These are phyloP conservation scores for Phtheirospermum japonicum DNA, from an alignment of 257 asterid species.

Conservation along the genomic window DNA sequence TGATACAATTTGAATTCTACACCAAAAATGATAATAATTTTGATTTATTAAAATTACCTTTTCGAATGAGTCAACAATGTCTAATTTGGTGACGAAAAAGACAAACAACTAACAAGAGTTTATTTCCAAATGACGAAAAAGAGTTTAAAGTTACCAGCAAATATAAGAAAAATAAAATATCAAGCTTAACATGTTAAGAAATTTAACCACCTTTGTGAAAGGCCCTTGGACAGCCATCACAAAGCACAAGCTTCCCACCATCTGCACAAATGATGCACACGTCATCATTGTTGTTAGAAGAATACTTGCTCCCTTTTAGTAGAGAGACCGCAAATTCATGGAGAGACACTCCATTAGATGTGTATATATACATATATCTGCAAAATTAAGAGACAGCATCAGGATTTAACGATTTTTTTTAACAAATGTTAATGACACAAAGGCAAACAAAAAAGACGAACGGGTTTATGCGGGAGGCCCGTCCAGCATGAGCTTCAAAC, in stretches of 20 bases:
- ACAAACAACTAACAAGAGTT: conserved; percentile 9
- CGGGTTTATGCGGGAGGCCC: conserved; percentile 98
- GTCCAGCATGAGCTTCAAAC: conserved; percentile 99
- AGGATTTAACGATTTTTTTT: conserved; percentile 23
- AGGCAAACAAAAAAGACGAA: conserved; percentile 41
- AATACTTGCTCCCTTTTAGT: conserved; percentile 69
- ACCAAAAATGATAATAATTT: too few relatives aligned
- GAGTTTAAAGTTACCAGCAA: conserved; percentile 6
- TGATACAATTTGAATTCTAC: too few relatives aligned
- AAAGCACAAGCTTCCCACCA: conserved; percentile 97
- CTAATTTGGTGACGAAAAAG: too few relatives aligned
- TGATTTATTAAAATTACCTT: too few relatives aligned
- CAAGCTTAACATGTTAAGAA: conserved; percentile 16
- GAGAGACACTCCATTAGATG: conserved; percentile 95
- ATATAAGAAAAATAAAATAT: conserved; percentile 14
- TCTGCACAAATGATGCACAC: conserved; percentile 96
- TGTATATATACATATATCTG: conserved; percentile 94
- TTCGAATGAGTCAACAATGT: too few relatives aligned
- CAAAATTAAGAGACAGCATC: conserved; percentile 34
- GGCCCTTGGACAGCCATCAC: conserved; percentile 99
- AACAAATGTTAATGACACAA: conserved; percentile 23
- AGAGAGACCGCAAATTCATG: conserved; percentile 87
- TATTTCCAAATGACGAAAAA: neutral
- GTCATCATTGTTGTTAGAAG: conserved; percentile 77
- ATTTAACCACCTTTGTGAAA: conserved; percentile 84